Evolutionary conservation across 176 grass and related monocot species (phyloP).

Genomic region (Oryza glaberrima): DNA sequence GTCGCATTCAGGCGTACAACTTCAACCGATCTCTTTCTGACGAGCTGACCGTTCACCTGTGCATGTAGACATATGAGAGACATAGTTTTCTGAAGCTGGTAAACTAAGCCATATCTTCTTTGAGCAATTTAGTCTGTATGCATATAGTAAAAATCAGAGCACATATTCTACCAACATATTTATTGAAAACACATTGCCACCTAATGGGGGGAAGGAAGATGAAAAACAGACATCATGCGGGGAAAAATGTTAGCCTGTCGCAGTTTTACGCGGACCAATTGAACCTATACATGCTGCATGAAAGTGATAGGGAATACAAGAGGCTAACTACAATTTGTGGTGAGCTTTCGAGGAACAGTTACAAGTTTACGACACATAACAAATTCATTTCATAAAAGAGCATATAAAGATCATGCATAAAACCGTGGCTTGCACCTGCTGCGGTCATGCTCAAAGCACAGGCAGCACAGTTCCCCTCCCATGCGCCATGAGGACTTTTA

Average conservation of each 20-base stretch:
- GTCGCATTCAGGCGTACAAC: slow-evolving; percentile 33
- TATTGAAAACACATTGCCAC: slow-evolving; percentile 24
- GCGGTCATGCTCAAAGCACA: slow-evolving; percentile 41
- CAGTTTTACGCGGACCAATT: slow-evolving; percentile 27
- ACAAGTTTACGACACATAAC: background rate
- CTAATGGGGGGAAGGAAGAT: slow-evolving; percentile 18
- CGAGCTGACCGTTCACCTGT: slow-evolving; percentile 40
- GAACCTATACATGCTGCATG: slow-evolving; percentile 25
- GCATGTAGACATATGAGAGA: slow-evolving; percentile 4
- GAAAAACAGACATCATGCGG: slow-evolving; percentile 29
- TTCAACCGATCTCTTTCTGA: slow-evolving; percentile 39
- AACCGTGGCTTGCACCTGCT: slow-evolving; percentile 34
- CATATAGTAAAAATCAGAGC: background rate
- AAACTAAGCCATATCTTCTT: slow-evolving; percentile 2
- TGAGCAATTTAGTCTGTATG: background rate
- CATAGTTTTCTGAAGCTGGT: slow-evolving; percentile 13
- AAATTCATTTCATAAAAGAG: background rate
- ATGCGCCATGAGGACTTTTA: slow-evolving; percentile 60
- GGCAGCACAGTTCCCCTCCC: slow-evolving; percentile 46
- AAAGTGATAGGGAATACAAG: slow-evolving; percentile 5
- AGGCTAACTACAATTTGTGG: background rate
- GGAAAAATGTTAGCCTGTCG: slow-evolving; percentile 42
- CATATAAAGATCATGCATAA: background rate
- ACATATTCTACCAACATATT: background rate
- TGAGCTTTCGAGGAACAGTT: slow-evolving; percentile 13